phyloP scores from a whole-genome alignment of 2,329 filamentous ascomycete species.

The Penicillium palitans region DNA sequence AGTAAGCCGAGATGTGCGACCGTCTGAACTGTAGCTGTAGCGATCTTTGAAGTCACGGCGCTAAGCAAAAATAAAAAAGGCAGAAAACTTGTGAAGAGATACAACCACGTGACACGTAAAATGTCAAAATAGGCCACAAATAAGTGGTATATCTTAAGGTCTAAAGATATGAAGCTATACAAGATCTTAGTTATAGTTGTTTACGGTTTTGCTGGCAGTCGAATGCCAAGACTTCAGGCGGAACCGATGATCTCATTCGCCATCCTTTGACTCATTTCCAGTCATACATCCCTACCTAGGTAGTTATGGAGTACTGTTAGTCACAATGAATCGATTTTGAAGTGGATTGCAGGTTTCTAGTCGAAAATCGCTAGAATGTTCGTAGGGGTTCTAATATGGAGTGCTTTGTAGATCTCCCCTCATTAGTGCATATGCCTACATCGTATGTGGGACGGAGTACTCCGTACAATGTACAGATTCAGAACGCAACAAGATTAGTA shows the following conservation, averaged over 20 bases:
- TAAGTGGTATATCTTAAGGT: background rate
- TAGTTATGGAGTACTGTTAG: background rate
- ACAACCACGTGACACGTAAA: constrained; percentile 6
- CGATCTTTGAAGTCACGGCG: background rate
- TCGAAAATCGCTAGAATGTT: background rate
- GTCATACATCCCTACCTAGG: background rate
- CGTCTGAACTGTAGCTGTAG: background rate
- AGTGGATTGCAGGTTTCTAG: background rate
- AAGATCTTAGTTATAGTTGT: constrained; percentile 1
- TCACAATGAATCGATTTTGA: background rate
- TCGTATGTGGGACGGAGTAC: background rate
- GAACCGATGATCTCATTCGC: constrained; percentile 11
- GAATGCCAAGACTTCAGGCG: constrained; percentile 9
- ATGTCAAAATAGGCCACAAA: background rate
- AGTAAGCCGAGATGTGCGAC: constrained; percentile 18
- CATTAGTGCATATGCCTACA: background rate
- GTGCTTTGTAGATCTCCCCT: background rate
- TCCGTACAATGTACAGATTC: background rate
- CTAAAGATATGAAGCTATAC: constrained; percentile 7
- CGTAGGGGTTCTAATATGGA: background rate
- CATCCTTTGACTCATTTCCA: constrained; percentile 9
- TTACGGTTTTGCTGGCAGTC: background rate
- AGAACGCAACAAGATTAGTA: background rate
- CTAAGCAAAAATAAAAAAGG: background rate
- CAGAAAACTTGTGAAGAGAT: background rate